These are phyloP conservation scores for Tricholoma bakamatsutake DNA, from an alignment of 768 basidiomycete species.

Conservation along the genomic window DNA sequence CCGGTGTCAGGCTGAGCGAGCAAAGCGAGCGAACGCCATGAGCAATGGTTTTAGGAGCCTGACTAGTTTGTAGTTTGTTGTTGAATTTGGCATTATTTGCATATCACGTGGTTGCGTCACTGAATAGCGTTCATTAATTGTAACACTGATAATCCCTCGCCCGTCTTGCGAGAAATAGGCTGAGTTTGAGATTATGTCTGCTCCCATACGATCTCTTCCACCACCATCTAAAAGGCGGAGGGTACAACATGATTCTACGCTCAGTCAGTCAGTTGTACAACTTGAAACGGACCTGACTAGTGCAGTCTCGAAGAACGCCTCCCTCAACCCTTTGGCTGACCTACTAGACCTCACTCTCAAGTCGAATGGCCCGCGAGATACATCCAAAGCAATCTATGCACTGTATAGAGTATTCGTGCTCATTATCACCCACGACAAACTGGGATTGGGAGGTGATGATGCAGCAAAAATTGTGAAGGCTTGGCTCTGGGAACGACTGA, in stretches of 20 bases:
- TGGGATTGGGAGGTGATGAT: conserved; percentile 45
- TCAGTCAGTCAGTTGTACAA: conserved; percentile 12
- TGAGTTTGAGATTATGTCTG: conserved; percentile 16
- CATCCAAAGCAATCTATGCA: conserved; percentile 75
- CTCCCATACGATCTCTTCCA: conserved; percentile 39
- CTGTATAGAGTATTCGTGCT: conserved; percentile 48
- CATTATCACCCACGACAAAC: conserved; percentile 34
- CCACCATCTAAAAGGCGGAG: conserved; percentile 49
- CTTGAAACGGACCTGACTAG: conserved; percentile 53
- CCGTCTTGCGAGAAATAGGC: no score
- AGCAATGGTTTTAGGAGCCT: no score
- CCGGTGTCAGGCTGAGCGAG: no score
- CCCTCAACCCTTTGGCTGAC: conserved; percentile 76
- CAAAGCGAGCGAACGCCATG: no score
- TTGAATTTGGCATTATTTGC: no score
- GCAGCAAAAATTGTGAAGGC: conserved; percentile 59
- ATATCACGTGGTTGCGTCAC: no score
- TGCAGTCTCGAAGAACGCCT: conserved; percentile 47
- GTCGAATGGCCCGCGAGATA: conserved; percentile 44
- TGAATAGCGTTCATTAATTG: no score
- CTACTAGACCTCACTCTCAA: conserved; percentile 54
- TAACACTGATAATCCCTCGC: no score
- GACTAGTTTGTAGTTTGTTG: no score
- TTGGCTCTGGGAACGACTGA: conserved; percentile 78
- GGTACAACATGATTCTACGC: conserved; percentile 25